phyloP scores from a whole-genome alignment of 1,284 basidiomycete species.

The Rhodotorula sp. region DNA sequence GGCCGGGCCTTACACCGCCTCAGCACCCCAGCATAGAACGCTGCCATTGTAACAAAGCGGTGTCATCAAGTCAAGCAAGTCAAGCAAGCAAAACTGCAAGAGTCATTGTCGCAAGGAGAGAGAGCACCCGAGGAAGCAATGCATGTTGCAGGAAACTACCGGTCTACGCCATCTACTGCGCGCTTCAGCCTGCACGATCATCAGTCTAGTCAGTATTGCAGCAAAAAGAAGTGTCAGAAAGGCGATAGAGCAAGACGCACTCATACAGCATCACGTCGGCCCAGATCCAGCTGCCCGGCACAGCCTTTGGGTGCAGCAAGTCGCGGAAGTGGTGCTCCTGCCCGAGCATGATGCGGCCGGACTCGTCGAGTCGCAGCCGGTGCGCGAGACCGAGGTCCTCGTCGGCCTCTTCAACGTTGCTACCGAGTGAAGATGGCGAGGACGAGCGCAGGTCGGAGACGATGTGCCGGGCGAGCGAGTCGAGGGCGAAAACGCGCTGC shows the following conservation, averaged over 20 bases:
- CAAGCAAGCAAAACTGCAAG: no score
- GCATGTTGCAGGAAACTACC: not conserved
- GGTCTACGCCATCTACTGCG: constrained; percentile 18
- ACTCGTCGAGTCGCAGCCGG: constrained; percentile 34
- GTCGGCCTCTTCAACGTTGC: not conserved
- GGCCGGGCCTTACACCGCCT: no score
- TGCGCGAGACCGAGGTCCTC: constrained; percentile 35
- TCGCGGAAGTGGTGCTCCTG: constrained; percentile 42
- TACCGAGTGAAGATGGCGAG: not conserved
- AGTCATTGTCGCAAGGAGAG: no score
- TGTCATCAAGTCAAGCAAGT: no score
- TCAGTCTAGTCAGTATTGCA: not conserved
- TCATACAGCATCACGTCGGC: constrained; percentile 41
- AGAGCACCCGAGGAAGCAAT: no score
- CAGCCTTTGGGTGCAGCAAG: constrained; percentile 37
- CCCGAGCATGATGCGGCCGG: constrained; percentile 34
- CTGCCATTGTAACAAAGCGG: no score
- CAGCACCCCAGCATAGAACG: no score
- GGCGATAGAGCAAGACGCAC: constrained; percentile 8
- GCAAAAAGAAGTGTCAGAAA: not conserved
- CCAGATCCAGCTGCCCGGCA: constrained; percentile 42
- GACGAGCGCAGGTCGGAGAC: constrained; percentile 23
- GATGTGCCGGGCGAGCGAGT: constrained; percentile 37
- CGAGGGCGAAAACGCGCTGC: constrained; percentile 40
- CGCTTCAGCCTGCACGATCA: constrained; percentile 10